Evolutionary conservation across 1,139 yeast species (phyloP).

Genomic region (Candida sanyaensis): DNA sequence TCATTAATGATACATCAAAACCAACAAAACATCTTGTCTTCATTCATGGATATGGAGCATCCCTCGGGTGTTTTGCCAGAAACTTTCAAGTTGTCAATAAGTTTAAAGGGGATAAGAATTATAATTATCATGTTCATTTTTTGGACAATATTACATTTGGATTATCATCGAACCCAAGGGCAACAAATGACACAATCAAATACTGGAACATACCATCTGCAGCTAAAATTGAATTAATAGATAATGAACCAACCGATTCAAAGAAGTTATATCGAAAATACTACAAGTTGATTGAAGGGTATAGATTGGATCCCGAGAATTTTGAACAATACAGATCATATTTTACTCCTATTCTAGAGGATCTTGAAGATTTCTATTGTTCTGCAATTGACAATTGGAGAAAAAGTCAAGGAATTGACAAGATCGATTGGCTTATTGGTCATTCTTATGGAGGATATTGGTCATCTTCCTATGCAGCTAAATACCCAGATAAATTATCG

Average conservation of each 20-base stretch:
- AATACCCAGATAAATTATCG: constrained; percentile 57
- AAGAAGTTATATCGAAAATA: constrained; percentile 40
- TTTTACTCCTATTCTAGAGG: constrained; percentile 43
- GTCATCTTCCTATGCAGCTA: constrained; percentile 43
- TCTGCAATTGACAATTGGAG: constrained; percentile 45
- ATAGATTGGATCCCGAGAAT: constrained; percentile 26
- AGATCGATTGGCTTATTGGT: constrained; percentile 45
- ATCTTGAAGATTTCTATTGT: constrained; percentile 39
- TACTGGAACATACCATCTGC: constrained; percentile 25
- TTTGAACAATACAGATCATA: constrained; percentile 33
- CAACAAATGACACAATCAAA: constrained; percentile 18
- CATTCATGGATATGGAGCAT: constrained; percentile 92
- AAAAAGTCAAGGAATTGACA: constrained; percentile 24
- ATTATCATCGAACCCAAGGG: constrained; percentile 64
- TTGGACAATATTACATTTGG: constrained; percentile 89
- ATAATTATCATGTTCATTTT: constrained; percentile 61
- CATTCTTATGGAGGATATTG: constrained; percentile 52
- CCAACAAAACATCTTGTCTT: constrained; percentile 55
- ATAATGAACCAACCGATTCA: constrained; percentile 30
- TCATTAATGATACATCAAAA: constrained; percentile 26
- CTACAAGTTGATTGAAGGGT: constrained; percentile 43
- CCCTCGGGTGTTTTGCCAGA: constrained; percentile 80
- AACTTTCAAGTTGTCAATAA: constrained; percentile 57
- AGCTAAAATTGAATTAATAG: constrained; percentile 33
- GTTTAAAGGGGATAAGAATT: constrained; percentile 34